Conservation (phyloP, 2,329 filamentous ascomycete genomes). For the Curvularia lunata region DNA sequence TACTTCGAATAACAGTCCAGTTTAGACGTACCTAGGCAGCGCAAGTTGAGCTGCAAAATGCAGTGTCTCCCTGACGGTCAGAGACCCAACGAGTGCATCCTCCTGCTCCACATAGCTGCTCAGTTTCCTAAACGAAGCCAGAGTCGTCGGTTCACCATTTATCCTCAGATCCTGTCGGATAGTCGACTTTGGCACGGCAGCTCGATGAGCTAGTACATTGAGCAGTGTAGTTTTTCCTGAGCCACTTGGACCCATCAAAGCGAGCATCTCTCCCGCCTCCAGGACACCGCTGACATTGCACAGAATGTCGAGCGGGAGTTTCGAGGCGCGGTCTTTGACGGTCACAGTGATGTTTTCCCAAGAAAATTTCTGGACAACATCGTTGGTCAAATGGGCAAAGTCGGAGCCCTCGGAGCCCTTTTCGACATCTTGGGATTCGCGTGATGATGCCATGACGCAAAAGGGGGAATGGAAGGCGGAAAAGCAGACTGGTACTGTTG, state of each 20-base stretch:
- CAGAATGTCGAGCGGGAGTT: slow-evolving; percentile 68
- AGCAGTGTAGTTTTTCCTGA: slow-evolving; percentile 84
- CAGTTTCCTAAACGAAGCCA: slow-evolving; percentile 66
- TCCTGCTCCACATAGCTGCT: slow-evolving; percentile 87
- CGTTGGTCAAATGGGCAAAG: slow-evolving; percentile 66
- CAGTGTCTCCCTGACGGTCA: slow-evolving; percentile 82
- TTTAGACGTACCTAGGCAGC: slow-evolving; percentile 49
- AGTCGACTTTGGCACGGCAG: slow-evolving; percentile 59
- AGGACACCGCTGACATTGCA: slow-evolving; percentile 68
- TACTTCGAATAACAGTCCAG: neutral
- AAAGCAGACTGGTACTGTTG: neutral
- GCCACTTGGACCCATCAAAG: slow-evolving; percentile 77
- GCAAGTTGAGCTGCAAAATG: slow-evolving; percentile 76
- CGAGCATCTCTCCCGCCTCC: slow-evolving; percentile 73
- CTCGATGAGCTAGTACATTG: slow-evolving; percentile 75
- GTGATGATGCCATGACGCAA: slow-evolving; percentile 21
- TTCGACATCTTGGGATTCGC: slow-evolving; percentile 50
- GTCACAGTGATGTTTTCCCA: slow-evolving; percentile 73
- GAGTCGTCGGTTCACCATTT: slow-evolving; percentile 65
- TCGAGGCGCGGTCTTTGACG: slow-evolving; percentile 73
- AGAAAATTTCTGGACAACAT: slow-evolving; percentile 66
- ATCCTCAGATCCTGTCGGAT: slow-evolving; percentile 63
- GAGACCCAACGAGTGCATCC: slow-evolving; percentile 79
- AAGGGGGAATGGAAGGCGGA: too few relatives aligned
- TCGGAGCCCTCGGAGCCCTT: slow-evolving; percentile 51